phyloP scores from a whole-genome alignment of 2,329 filamentous ascomycete species.

The Ascosphaera aggregata region DNA sequence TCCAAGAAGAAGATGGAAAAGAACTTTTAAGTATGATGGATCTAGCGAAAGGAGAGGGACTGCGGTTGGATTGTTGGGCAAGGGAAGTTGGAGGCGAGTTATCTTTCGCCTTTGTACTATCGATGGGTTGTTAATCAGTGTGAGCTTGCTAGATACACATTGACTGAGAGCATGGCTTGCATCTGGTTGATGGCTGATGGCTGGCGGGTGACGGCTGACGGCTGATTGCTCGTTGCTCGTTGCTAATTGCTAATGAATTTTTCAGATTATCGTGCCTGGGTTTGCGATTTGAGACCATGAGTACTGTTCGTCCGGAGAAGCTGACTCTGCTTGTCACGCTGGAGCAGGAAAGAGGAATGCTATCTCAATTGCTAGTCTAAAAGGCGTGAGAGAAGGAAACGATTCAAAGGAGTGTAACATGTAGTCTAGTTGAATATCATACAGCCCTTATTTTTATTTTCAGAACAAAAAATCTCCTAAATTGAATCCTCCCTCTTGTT shows the following conservation, averaged over 20 bases:
- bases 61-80: slow-evolving; percentile 49
- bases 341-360: slow-evolving; percentile 24
- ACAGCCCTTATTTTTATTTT: neutral
- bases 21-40: no score
- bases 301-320: slow-evolving; percentile 31
- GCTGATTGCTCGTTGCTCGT: slow-evolving; percentile 1
- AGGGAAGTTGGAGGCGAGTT: slow-evolving; percentile 42
- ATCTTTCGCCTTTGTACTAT: slow-evolving; percentile 27
- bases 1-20: no score
- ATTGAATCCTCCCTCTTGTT: slow-evolving; percentile 4
- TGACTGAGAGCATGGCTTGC: slow-evolving; percentile 1
- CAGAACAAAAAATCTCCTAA: neutral
- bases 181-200: no score
- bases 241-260: slow-evolving; percentile 3
- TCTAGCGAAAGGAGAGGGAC: slow-evolving; percentile 31
- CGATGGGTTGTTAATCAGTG: slow-evolving; percentile 37
- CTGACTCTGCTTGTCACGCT: slow-evolving; percentile 29
- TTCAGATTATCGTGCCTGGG: slow-evolving; percentile 37
- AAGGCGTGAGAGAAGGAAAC: slow-evolving; percentile 5
- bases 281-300: slow-evolving; percentile 46
- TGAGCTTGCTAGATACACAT: slow-evolving; percentile 24
- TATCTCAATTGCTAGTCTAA: slow-evolving; percentile 17
- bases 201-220: no score
- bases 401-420: slow-evolving; percentile 1
- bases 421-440: neutral